Conservation (phyloP, 257 asterid genomes). For the Solanum lycopersicoides region DNA sequence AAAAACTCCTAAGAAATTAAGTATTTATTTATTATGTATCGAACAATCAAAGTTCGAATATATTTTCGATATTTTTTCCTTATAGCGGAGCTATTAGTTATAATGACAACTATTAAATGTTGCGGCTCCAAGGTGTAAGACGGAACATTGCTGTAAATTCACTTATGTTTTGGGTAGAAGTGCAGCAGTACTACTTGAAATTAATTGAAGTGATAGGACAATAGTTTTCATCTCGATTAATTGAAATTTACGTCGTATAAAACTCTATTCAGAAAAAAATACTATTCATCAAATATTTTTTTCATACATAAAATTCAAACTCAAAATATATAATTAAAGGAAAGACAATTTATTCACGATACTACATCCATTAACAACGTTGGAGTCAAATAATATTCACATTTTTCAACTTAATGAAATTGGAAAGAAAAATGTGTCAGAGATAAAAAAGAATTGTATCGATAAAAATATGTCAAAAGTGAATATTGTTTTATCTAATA, state of each 20-base stretch:
- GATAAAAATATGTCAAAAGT: too few relatives aligned
- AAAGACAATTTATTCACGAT: accelerated
- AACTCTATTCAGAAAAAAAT: accelerated
- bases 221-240: too few relatives aligned
- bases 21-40: too few relatives aligned
- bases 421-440: too few relatives aligned
- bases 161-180: background rate
- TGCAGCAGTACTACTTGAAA: background rate
- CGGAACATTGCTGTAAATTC: background rate
- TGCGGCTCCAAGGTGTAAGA: background rate
- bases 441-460: too few relatives aligned
- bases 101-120: background rate
- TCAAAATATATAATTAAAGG: accelerated
- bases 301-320: accelerated
- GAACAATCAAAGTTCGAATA: too few relatives aligned
- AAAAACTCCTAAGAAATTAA: too few relatives aligned
- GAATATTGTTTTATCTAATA: too few relatives aligned
- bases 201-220: background rate
- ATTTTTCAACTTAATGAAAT: too few relatives aligned
- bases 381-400: too few relatives aligned
- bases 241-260: accelerated
- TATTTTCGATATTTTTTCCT: too few relatives aligned
- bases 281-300: accelerated
- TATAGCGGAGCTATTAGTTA: too few relatives aligned
- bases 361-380: background rate